phyloP scores from a whole-genome alignment of 352 stramenopile species.

The Albugo candida region DNA sequence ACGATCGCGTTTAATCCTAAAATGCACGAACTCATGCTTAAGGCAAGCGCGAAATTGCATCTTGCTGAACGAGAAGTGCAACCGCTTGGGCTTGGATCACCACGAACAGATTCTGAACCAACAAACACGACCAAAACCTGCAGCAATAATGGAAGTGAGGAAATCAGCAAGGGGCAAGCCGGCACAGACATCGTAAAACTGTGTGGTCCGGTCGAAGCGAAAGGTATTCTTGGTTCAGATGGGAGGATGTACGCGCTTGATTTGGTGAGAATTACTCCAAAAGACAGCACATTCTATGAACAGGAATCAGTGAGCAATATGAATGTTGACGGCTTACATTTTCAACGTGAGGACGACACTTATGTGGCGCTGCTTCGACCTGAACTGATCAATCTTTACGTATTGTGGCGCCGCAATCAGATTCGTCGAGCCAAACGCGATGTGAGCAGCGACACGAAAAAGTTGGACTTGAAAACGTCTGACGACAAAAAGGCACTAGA shows the following conservation, averaged over 20 bases:
- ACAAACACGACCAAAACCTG: too few relatives aligned
- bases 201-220: slow-evolving; percentile 87
- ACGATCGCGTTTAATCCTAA: slow-evolving; percentile 79
- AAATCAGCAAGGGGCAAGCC: slow-evolving; percentile 29
- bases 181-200: slow-evolving; percentile 41
- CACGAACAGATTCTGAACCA: too few relatives aligned
- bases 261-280: slow-evolving; percentile 85
- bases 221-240: slow-evolving; percentile 91
- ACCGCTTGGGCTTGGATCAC: slow-evolving; percentile 21
- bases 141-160: slow-evolving; percentile 17
- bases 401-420: slow-evolving; percentile 80
- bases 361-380: slow-evolving; percentile 81
- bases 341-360: slow-evolving; percentile 63
- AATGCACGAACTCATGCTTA: slow-evolving; percentile 82
- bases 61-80: slow-evolving; percentile 75
- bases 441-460: slow-evolving; percentile 20
- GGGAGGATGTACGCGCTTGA: slow-evolving; percentile 88
- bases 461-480: slow-evolving; percentile 16
- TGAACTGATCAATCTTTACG: slow-evolving; percentile 84
- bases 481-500: slow-evolving; percentile 22
- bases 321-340: slow-evolving; percentile 22
- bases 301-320: slow-evolving; percentile 14
- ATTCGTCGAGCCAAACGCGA: slow-evolving; percentile 32
- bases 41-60: slow-evolving; percentile 69
- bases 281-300: slow-evolving; percentile 86